Evolutionary conservation across 148 eudicot genomes (phyloP).

Genomic region (Salicornia ramosissima): DNA sequence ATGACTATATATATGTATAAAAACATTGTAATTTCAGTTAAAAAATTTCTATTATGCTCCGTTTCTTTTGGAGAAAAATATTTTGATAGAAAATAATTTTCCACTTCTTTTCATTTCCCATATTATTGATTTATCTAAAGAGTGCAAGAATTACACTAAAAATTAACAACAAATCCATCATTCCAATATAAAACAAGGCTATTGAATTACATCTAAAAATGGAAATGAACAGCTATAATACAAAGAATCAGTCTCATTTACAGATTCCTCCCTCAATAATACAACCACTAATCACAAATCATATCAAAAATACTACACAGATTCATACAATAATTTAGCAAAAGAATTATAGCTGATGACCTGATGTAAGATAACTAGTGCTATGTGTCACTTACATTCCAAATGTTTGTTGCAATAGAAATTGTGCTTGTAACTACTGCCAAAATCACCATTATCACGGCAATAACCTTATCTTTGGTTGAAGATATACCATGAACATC

Average conservation of each 20-base stretch:
- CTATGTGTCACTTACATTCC: conserved; percentile 25
- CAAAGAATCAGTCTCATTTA: not conserved
- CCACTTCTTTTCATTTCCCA: too few species aligned
- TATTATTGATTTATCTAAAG: too few species aligned
- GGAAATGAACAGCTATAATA: not conserved
- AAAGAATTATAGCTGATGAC: not conserved
- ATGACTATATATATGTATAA: too few species aligned
- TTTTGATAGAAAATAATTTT: too few species aligned
- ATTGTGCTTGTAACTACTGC: conserved; percentile 66
- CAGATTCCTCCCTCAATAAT: not conserved
- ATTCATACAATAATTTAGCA: conserved; percentile 8
- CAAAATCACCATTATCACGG: conserved; percentile 49
- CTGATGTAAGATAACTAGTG: not conserved
- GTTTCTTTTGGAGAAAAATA: too few species aligned
- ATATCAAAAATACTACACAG: not conserved
- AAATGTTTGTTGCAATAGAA: conserved; percentile 69
- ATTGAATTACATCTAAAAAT: not conserved
- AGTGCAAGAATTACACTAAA: too few species aligned
- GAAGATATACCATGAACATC: conserved; percentile 77
- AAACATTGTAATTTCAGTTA: too few species aligned
- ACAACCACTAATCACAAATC: not conserved
- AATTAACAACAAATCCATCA: conserved; percentile 1
- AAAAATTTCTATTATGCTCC: too few species aligned
- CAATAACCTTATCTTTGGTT: conserved; percentile 54
- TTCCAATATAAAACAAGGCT: not conserved